phyloP scores from a whole-genome alignment of 2,329 filamentous ascomycete species.

The Taxawa tesnikishii region DNA sequence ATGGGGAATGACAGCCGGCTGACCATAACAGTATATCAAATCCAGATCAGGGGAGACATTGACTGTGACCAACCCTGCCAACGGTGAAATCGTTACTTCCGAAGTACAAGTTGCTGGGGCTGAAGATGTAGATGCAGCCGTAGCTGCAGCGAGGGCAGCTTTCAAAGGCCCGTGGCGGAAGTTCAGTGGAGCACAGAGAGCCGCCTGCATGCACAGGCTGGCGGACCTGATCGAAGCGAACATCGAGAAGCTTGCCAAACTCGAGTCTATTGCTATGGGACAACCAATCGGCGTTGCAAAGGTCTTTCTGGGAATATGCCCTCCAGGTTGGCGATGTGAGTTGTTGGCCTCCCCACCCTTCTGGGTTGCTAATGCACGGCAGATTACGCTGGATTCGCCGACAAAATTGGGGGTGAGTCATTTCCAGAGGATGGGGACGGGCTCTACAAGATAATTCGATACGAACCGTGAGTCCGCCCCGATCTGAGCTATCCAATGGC shows the following conservation, averaged over 20 bases:
- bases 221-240: constrained; percentile 10
- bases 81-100: constrained; percentile 37
- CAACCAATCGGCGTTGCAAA: constrained; percentile 4
- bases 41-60: constrained; percentile 25
- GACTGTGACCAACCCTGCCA: constrained; percentile 36
- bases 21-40: constrained; percentile 2
- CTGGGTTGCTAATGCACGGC: too few relatives aligned
- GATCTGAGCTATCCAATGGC: too few relatives aligned
- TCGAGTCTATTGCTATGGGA: constrained; percentile 9
- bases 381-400: constrained; percentile 9
- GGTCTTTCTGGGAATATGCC: constrained; percentile 1
- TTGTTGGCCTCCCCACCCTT: too few relatives aligned
- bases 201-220: constrained; percentile 7
- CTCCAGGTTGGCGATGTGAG: not conserved
- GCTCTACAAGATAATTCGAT: constrained; percentile 17
- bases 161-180: constrained; percentile 37
- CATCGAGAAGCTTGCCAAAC: constrained; percentile 8
- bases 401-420: constrained; percentile 8
- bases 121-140: constrained; percentile 58
- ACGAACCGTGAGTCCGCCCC: too few relatives aligned
- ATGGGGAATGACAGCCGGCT: not conserved
- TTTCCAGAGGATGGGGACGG: constrained; percentile 6
- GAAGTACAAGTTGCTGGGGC: constrained; percentile 27
- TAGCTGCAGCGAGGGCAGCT: constrained; percentile 55
- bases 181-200: not conserved